Percentiles rank a stretch among this genome's conserved stretches.
Evolutionary conservation across 2,329 filamentous ascomycete genomes (phyloP).

Genomic region (Juglanconis sp.): DNA sequence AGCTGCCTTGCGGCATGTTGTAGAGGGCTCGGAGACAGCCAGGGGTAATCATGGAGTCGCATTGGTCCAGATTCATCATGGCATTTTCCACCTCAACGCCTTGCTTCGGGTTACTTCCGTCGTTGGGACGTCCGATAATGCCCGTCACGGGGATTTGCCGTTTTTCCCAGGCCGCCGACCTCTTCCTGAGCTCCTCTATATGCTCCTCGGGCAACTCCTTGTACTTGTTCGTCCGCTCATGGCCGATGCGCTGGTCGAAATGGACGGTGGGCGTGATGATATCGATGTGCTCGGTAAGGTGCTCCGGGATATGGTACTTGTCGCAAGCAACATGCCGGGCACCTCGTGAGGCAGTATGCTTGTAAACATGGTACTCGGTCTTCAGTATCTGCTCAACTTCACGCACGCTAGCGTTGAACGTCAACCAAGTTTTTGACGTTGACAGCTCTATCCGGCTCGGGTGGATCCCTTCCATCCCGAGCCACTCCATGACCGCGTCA

Average conservation of each 20-base stretch:
- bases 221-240: slow-evolving; percentile 23
- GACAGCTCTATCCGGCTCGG: slow-evolving; percentile 46
- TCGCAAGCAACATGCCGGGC: slow-evolving; percentile 38
- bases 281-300: slow-evolving; percentile 35
- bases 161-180: slow-evolving; percentile 19
- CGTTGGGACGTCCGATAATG: slow-evolving; percentile 26
- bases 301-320: slow-evolving; percentile 37
- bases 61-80: slow-evolving; percentile 34
- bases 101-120: slow-evolving; percentile 29
- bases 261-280: slow-evolving; percentile 40
- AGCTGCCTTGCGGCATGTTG: slow-evolving; percentile 37
- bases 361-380: slow-evolving; percentile 50
- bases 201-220: slow-evolving; percentile 23
- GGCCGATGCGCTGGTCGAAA: slow-evolving; percentile 31
- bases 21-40: slow-evolving; percentile 52
- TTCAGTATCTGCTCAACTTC: slow-evolving; percentile 52
- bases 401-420: slow-evolving; percentile 50
- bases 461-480: slow-evolving; percentile 49
- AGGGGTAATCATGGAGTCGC: slow-evolving; percentile 54
- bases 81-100: slow-evolving; percentile 28
- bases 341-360: slow-evolving; percentile 34
- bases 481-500: slow-evolving; percentile 49
- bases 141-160: slow-evolving; percentile 22
- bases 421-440: slow-evolving; percentile 49
- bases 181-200: slow-evolving; percentile 24